Evolutionary conservation across 805 yeast species (phyloP), one percentile per base, ranked within the genome.

Genomic region (Starmera amethionina): DNA sequence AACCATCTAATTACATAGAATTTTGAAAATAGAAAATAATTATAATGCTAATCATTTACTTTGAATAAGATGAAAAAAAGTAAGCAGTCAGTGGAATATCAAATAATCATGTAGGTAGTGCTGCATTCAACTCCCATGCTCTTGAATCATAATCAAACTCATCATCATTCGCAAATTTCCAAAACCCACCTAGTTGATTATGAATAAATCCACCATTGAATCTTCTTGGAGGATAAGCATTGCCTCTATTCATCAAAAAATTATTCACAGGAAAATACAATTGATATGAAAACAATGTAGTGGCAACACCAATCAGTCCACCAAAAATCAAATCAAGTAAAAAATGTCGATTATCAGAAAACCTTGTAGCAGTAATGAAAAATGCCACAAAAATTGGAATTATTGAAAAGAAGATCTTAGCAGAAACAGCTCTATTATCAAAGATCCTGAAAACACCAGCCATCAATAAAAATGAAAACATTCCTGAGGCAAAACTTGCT

Each of bases 281-380:
- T 9, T 55, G 47, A 43, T 68, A 71, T 34, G 64, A 59, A 40
- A 62, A 40, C n/a, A 50, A 40, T 0, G 65, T 68, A 30, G 56
- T 46, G 2, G 36, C 15, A 0, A 58, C 36, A 0, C 76, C 77
- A 35, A 70, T 59, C 0, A 58, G 4, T 0, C 60, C 50, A 3
- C 76, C 76, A 10, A 48, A 51, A 7, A 66, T 39, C 10, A 70
- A 62, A 48, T 71, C 76, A 19, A 53, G 27, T 4, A 65, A 38
- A 40, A 60, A 65, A 47, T 70, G 75, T 30, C 74, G 51, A 46
- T 70, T 65, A 44, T 71, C 76, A n/a, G 75, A 65, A n/a, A 65
- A 54, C 40, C 75, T 51, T 3, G 75, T 62, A 18, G 63, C 55
- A 0, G 71, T 48, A 3, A 70, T 61, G 34, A 54, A 49, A 2